A percentile compares a stretch with the other conserved stretches of the same genome.
These are phyloP conservation scores for Cordyceps javanica DNA, from an alignment of 2,329 filamentous ascomycete species.

Conservation along the genomic window DNA sequence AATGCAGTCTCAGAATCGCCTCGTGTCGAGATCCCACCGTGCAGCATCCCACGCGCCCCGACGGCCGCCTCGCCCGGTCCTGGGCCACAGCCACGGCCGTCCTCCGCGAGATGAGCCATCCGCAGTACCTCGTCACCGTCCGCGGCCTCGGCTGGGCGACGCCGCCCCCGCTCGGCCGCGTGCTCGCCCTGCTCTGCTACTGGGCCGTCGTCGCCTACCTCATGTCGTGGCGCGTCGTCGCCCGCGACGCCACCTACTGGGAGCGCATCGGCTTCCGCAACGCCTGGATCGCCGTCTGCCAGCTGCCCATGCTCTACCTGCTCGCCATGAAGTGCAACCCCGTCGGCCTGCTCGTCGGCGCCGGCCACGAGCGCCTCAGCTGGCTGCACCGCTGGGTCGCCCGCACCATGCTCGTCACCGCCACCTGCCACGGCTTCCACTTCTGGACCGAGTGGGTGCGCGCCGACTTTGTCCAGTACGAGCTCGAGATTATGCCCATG, in stretches of 20 bases:
- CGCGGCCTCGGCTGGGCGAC: constrained; percentile 48
- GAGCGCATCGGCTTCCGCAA: constrained; percentile 63
- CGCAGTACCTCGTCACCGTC: constrained; percentile 44
- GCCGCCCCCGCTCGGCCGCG: constrained; percentile 51
- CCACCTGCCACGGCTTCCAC: constrained; percentile 63
- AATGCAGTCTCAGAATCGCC: constrained; percentile 35
- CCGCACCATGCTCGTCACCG: constrained; percentile 61
- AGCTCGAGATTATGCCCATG: constrained; percentile 57
- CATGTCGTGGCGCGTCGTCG: constrained; percentile 43
- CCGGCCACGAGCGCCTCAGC: constrained; percentile 63
- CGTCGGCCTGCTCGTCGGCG: constrained; percentile 55
- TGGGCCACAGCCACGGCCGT: constrained; percentile 57
- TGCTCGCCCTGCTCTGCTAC: constrained; percentile 48
- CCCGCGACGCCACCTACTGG: constrained; percentile 50
- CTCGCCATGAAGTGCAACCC: constrained; percentile 54
- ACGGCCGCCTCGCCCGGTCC: constrained; percentile 36
- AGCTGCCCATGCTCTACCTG: constrained; percentile 59
- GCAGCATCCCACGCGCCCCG: constrained; percentile 46
- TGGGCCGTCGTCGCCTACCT: constrained; percentile 55
- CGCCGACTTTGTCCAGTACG: constrained; percentile 51
- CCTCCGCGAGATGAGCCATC: constrained; percentile 49
- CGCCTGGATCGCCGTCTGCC: constrained; percentile 59
- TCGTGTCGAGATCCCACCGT: constrained; percentile 37
- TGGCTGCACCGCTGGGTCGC: constrained; percentile 71
- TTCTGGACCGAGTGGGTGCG: constrained; percentile 60